Evolutionary conservation across 2,329 filamentous ascomycete species (phyloP), one percentile per base, ranked within the genome.

Genomic region (Colletotrichum tanaceti): DNA sequence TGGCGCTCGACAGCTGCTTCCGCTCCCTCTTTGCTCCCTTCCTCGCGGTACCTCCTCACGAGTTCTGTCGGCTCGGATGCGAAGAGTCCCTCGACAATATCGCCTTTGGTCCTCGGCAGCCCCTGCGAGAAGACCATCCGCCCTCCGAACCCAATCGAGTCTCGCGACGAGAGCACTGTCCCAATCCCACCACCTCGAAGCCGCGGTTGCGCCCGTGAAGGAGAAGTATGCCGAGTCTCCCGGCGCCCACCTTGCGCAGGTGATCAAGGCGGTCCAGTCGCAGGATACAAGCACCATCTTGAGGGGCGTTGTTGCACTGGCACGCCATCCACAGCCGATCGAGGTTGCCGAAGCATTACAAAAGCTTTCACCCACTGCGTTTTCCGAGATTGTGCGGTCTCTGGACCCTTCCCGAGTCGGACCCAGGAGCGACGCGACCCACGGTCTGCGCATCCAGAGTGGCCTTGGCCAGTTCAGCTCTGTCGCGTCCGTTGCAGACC

Each of bases 361-460:
- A 6, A 24, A 70, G 0, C 74, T 93, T 24, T 83, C 90, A 0
- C 76, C 82, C 1, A 80, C 84, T 1, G 84, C 84, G 0, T 89
- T 93, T 73, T 87, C 88, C 1, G 88, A 91, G 71, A 84, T 91
- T 11, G 76, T 94, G 38, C 84, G 85, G 41, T 82, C 84, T 5
- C 77, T 94, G 10, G 88, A 92, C 65, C 90, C 91, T 0, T 73
- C 86, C 5, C 74, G 77, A 24, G 77, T 88, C 20, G 80, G 85
- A 60, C 75, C 78, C 22, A 77, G 84, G 14, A 75, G 87, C 22
- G 89, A 90, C 74, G 75, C 82, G 4, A 78, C 79, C 13, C 74
- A 83, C 43, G 79, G 81, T 18, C 69, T 83, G 20, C 71, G 74
- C 18, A 76, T 86, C 59, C 72, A 77, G 4, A 65, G 73, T 16